Evolutionary conservation across 2,329 filamentous ascomycete species (phyloP).

Genomic region (Fusarium sp.): DNA sequence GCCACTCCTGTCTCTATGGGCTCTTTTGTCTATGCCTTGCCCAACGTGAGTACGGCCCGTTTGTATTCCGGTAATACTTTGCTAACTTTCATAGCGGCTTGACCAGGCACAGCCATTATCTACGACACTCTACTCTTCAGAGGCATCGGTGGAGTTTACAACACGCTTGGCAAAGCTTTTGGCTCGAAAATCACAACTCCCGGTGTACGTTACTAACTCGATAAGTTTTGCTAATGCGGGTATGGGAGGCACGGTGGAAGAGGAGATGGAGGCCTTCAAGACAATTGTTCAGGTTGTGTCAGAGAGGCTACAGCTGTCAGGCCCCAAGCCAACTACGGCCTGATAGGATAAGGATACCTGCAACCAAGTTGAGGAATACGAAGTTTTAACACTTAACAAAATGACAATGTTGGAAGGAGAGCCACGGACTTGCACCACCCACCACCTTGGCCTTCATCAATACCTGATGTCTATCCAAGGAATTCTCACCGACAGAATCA

Average conservation of each 20-base stretch:
- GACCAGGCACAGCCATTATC: conserved; percentile 73
- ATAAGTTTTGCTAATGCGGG: conserved; percentile 80
- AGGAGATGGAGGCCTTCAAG: conserved; percentile 91
- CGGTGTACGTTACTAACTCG: conserved; percentile 92
- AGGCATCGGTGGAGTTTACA: conserved; percentile 86
- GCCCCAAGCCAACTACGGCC: conserved; percentile 9
- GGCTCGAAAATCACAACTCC: conserved; percentile 76
- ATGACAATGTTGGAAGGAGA: background rate
- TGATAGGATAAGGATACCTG: background rate
- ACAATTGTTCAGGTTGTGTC: conserved; percentile 76
- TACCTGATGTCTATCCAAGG: background rate
- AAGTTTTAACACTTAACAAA: background rate
- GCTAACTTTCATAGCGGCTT: conserved; percentile 56
- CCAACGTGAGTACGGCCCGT: conserved; percentile 72
- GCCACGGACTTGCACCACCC: background rate
- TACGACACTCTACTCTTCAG: conserved; percentile 81
- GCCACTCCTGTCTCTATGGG: conserved; percentile 72
- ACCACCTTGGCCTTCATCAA: background rate
- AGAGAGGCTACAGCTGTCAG: conserved; percentile 43
- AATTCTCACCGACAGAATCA: background rate
- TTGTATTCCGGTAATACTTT: conserved; percentile 10
- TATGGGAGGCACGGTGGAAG: conserved; percentile 85
- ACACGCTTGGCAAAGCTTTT: conserved; percentile 86
- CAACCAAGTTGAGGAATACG: background rate
- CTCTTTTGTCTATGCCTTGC: conserved; percentile 93